phyloP scores from a whole-genome alignment of 2,329 filamentous ascomycete genomes.

The Cercospora sp. region DNA sequence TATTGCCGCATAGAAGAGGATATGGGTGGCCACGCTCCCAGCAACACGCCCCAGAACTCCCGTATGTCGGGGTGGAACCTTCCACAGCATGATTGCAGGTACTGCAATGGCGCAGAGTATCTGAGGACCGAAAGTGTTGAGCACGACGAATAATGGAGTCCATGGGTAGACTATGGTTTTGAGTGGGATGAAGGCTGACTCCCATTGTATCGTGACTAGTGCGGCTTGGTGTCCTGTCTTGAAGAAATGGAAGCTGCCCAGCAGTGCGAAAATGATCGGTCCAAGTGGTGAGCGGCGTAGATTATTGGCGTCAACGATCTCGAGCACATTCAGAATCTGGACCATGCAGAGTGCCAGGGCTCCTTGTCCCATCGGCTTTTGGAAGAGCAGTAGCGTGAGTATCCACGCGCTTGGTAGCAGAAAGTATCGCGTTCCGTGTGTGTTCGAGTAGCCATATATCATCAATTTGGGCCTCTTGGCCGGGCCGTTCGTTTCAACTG shows the following conservation, averaged over 20 bases:
- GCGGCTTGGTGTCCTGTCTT: conserved; percentile 95
- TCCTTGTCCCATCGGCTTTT: conserved; percentile 92
- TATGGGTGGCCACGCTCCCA: conserved; percentile 70
- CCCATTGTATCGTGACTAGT: conserved; percentile 89
- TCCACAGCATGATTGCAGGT: conserved; percentile 84
- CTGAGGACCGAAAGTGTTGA: conserved; percentile 89
- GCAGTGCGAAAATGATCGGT: conserved; percentile 78
- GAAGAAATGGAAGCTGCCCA: conserved; percentile 94
- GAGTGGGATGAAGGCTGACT: conserved; percentile 87
- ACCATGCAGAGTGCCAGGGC: conserved; percentile 79
- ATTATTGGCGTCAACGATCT: conserved; percentile 63
- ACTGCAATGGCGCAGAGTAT: conserved; percentile 78
- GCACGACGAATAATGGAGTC: conserved; percentile 74
- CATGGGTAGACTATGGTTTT: conserved; percentile 83
- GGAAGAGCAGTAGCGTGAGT: conserved; percentile 73
- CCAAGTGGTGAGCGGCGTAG: conserved; percentile 72
- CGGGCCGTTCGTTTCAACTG: conserved; percentile 38
- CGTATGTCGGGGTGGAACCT: conserved; percentile 70
- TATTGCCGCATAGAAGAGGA: conserved; percentile 80
- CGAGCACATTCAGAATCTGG: conserved; percentile 78
- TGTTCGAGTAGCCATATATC: conserved; percentile 85
- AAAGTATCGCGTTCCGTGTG: conserved; percentile 88
- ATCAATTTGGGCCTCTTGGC: conserved; percentile 50
- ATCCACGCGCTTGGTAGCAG: conserved; percentile 78
- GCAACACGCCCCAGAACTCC: conserved; percentile 67